Conservation (phyloP, 1,284 basidiomycete species). For the Irpex lacteus region DNA sequence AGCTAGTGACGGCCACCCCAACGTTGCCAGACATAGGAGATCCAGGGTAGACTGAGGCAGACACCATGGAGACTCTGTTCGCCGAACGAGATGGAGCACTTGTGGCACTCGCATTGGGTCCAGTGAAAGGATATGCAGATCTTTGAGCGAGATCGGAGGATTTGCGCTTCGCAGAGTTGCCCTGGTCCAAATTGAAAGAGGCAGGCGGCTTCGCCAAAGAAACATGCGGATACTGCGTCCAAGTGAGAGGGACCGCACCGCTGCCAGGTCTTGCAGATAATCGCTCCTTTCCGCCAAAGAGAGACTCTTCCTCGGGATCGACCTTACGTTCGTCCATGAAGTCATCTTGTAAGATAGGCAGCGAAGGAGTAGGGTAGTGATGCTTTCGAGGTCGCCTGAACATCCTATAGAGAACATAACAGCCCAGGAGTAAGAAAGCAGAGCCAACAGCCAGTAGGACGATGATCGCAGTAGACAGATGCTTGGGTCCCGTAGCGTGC, state of each 20-base stretch:
- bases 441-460: slow-evolving; percentile 54
- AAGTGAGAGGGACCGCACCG: slow-evolving; percentile 47
- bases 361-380: slow-evolving; percentile 58
- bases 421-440: slow-evolving; percentile 50
- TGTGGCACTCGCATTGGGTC: slow-evolving; percentile 8
- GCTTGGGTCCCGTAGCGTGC: slow-evolving; percentile 27
- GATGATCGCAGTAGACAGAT: slow-evolving; percentile 46
- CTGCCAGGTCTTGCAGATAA: slow-evolving; percentile 43
- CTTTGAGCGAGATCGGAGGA: slow-evolving; percentile 11
- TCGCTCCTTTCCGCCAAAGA: slow-evolving; percentile 72
- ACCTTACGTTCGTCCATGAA: slow-evolving; percentile 43
- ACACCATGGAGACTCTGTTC: slow-evolving; percentile 46
- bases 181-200: slow-evolving; percentile 1
- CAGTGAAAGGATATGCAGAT: slow-evolving; percentile 11
- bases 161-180: slow-evolving; percentile 2
- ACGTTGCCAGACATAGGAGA: slow-evolving; percentile 38
- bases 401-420: slow-evolving; percentile 47
- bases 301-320: slow-evolving; percentile 50
- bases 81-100: slow-evolving; percentile 8
- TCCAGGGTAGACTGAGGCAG: slow-evolving; percentile 50
- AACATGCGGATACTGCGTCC: slow-evolving; percentile 55
- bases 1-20: slow-evolving; percentile 43
- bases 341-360: slow-evolving; percentile 64
- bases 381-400: slow-evolving; percentile 47
- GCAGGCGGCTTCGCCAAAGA: slow-evolving; percentile 14